Percentiles rank a stretch among this genome's conserved stretches.
Evolutionary conservation across 495 filamentous ascomycete species (phyloP).

Genomic region (Daldinia childiae): DNA sequence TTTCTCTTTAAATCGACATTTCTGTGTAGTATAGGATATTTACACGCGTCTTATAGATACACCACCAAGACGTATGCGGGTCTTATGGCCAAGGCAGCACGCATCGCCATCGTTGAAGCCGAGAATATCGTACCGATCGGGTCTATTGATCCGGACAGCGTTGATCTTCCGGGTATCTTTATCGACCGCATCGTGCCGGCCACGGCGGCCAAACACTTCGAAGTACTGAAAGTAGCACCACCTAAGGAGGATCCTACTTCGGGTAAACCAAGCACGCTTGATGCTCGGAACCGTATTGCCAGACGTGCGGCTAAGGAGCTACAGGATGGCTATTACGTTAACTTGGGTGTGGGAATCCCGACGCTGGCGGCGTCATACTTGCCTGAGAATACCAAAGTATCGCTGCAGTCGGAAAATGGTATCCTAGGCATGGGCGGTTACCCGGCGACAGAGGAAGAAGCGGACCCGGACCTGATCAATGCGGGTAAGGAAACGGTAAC

Average conservation of each 20-base stretch:
- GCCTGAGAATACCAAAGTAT: constrained; percentile 58
- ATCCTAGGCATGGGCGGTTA: constrained; percentile 71
- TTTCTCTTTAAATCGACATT: neutral
- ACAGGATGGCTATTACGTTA: constrained; percentile 72
- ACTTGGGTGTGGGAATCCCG: constrained; percentile 71
- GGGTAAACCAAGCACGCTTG: constrained; percentile 42
- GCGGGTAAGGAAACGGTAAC: constrained; percentile 71
- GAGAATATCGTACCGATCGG: constrained; percentile 71
- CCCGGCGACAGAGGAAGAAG: constrained; percentile 58
- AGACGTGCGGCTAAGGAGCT: constrained; percentile 69
- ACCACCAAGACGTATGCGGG: constrained; percentile 68
- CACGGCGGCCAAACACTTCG: constrained; percentile 63
- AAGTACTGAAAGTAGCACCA: constrained; percentile 58
- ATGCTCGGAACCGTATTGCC: constrained; percentile 66
- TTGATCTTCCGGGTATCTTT: constrained; percentile 71
- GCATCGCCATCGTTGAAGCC: constrained; percentile 71
- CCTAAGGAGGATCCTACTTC: constrained; percentile 26
- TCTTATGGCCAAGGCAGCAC: constrained; percentile 71
- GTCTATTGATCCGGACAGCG: constrained; percentile 64
- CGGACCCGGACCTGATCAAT: constrained; percentile 70
- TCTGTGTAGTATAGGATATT: neutral
- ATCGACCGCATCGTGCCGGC: constrained; percentile 70
- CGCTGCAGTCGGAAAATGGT: constrained; percentile 70
- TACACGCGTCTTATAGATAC: constrained; percentile 51
- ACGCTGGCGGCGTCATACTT: constrained; percentile 68